Base-by-base conservation (phyloP, 106 monocot species). In the Platanthera zijinensis region DNA sequence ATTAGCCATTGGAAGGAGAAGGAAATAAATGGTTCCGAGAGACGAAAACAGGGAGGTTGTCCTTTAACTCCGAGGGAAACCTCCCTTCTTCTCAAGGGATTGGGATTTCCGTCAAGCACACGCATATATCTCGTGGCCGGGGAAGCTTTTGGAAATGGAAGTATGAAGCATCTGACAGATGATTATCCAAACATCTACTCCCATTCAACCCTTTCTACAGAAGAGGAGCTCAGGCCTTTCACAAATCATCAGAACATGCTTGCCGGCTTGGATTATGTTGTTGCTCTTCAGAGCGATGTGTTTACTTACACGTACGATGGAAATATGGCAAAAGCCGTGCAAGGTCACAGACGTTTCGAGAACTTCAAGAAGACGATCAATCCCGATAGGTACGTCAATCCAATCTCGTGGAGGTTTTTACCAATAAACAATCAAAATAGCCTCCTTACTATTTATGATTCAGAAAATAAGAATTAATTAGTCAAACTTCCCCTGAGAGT, bases 241-340 rank as follows among this genome's bases (percentile, higher is more conserved):
- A 78, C 64, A 69, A 86, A 83, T 76, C 93, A 93, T 53, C 93
- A 93, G 78, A 96, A 96, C 79, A 93, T 89, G 93, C 96, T 96
- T 61, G 96, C 96, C 71, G 93, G 93, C 12, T 77, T 96, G 83
- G 96, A 96, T 71, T 93, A 96, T 80, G 87, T 87, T 64, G 91
- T 96, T 66, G 96, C 96, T 74, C 87, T 96, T 56, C 82, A 91
- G 71, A 93, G 93, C 81, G 90, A 96, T 86, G 93, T 89, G 75
- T 96, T 96, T 75, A 67, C 93, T 71, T 96, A 93, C 78, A 91
- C 93, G 0, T 96, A 86, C 77, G 96, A 96, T 79, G 96, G 96
- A 15, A 96, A 96, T 80, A 96, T 96, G 96, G 96, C 93, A 13
- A 96, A 93, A 75, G 93, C 96, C 69, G 96, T 96, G n/a, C 87